Conservation (phyloP, 805 yeast species). For the Wilhelminamyces savonicus region DNA sequence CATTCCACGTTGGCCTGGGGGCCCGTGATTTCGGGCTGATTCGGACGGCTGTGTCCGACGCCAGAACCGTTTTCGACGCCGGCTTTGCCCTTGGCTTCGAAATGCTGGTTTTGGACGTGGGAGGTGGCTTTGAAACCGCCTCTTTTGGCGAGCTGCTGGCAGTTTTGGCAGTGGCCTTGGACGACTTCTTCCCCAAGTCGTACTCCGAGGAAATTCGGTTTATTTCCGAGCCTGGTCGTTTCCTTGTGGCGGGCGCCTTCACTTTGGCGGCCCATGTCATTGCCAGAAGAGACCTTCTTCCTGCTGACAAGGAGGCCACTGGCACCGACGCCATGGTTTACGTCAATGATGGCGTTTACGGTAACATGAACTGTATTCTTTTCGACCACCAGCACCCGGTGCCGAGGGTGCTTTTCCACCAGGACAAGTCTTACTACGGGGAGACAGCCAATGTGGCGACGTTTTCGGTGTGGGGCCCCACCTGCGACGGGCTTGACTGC, state of each 20-base stretch:
- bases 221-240: slow-evolving; percentile 94
- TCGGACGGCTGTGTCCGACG: slow-evolving; percentile 64
- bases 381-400: slow-evolving; percentile 84
- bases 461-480: slow-evolving; percentile 94
- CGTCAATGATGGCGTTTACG: slow-evolving; percentile 92
- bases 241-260: slow-evolving; percentile 78
- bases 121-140: slow-evolving; percentile 82
- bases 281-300: slow-evolving; percentile 57
- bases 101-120: slow-evolving; percentile 69
- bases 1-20: slow-evolving; percentile 96
- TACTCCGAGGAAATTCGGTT: slow-evolving; percentile 31
- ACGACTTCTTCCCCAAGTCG: slow-evolving; percentile 49
- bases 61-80: slow-evolving; percentile 59
- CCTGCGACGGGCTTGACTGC: slow-evolving; percentile 95
- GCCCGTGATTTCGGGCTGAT: slow-evolving; percentile 68
- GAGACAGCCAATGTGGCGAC: background rate
- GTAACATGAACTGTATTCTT: slow-evolving; percentile 88
- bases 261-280: slow-evolving; percentile 79
- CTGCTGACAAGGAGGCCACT: slow-evolving; percentile 10
- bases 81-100: slow-evolving; percentile 41
- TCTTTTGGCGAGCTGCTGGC: slow-evolving; percentile 55
- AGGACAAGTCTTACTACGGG: background rate
- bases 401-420: slow-evolving; percentile 48
- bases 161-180: slow-evolving; percentile 51
- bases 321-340: slow-evolving; percentile 58